These are phyloP conservation scores for Nepenthes mirabilis DNA, from an alignment of 148 eudicot genomes.

Conservation along the genomic window DNA sequence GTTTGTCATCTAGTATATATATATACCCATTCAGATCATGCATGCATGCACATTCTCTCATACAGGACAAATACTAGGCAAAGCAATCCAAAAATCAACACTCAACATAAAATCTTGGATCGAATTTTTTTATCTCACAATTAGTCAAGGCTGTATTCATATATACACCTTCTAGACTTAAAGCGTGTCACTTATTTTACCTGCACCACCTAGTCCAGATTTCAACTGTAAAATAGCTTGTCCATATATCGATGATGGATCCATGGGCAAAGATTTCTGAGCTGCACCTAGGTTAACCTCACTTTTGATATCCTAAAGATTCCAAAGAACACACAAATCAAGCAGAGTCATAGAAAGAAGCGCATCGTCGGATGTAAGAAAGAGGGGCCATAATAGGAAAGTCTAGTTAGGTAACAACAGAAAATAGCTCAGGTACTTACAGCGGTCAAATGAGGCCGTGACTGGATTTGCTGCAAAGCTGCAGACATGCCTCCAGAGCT, in stretches of 20 bases:
- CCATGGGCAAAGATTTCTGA: conserved; percentile 81
- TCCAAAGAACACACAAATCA: conserved; percentile 3
- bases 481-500: conserved; percentile 76
- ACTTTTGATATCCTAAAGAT: conserved; percentile 59
- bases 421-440: conserved; percentile 25
- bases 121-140: no score
- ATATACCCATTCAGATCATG: no score
- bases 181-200: conserved; percentile 14
- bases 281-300: conserved; percentile 65
- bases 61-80: no score
- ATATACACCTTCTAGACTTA: no score
- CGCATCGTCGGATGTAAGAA: neutral
- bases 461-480: conserved; percentile 90
- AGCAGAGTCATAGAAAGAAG: neutral
- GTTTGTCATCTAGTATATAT: no score
- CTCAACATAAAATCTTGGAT: no score
- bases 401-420: neutral
- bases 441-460: conserved; percentile 54
- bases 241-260: conserved; percentile 90
- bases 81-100: no score
- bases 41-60: neutral
- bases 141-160: no score
- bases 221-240: conserved; percentile 92
- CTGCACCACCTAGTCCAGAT: conserved; percentile 81
- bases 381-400: conserved; percentile 1